Evolutionary conservation across 768 basidiomycete species (phyloP).

Genomic region (Mycena olivaceomarginata): DNA sequence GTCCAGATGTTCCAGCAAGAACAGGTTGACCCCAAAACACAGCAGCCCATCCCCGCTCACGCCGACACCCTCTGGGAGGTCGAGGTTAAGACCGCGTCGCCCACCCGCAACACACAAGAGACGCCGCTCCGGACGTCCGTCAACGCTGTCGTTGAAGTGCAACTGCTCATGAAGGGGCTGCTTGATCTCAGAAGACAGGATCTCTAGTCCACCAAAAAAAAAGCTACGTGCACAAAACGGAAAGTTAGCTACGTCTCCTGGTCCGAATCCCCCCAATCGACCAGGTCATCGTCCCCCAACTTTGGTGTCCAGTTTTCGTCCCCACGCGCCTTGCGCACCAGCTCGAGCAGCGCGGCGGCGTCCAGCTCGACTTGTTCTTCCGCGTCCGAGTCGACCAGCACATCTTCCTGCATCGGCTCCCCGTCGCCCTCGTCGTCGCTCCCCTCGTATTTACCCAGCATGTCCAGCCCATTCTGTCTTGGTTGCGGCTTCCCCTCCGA

Average conservation of each 20-base stretch:
- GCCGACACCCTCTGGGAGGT: constrained; percentile 91
- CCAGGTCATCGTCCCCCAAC: constrained; percentile 56
- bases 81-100: constrained; percentile 89
- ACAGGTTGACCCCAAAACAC: constrained; percentile 85
- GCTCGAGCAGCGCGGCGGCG: constrained; percentile 58
- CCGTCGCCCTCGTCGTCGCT: constrained; percentile 60
- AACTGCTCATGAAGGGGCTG: constrained; percentile 85
- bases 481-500: constrained; percentile 39
- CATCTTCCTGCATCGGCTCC: constrained; percentile 26
- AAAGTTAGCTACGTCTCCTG: constrained; percentile 46
- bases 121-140: constrained; percentile 83
- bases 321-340: constrained; percentile 57
- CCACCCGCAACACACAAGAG: constrained; percentile 86
- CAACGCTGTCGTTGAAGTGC: constrained; percentile 87
- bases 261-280: constrained; percentile 73
- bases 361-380: constrained; percentile 57
- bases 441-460: constrained; percentile 64
- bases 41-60: constrained; percentile 86
- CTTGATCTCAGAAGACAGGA: constrained; percentile 64
- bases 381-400: constrained; percentile 42
- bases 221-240: constrained; percentile 8
- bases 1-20: constrained; percentile 55
- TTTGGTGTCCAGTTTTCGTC: constrained; percentile 47
- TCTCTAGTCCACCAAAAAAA: constrained; percentile 57
- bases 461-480: constrained; percentile 56